These are phyloP conservation scores for Aureobasidium sp. DNA, from an alignment of 2,329 filamentous ascomycete genomes.

Conservation along the genomic window DNA sequence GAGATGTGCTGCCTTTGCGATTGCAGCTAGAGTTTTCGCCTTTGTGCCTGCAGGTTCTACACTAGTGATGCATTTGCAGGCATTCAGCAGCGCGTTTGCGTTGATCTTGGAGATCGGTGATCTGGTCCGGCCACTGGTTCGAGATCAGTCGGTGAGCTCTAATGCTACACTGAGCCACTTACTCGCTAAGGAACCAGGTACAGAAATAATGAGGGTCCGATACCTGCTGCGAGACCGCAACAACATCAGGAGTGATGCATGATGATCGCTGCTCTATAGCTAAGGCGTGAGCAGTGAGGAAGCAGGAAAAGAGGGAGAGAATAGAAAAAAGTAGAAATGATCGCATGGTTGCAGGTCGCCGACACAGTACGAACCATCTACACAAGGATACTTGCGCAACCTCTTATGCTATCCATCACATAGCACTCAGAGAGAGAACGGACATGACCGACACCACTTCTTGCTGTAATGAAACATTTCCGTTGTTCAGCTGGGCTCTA, in stretches of 20 bases:
- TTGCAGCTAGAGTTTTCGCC: background rate
- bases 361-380: too few species aligned
- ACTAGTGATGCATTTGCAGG: background rate
- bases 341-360: background rate
- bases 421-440: background rate
- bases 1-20: background rate
- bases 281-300: background rate
- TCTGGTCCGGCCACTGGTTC: background rate
- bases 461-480: background rate
- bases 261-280: background rate
- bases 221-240: background rate
- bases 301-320: background rate
- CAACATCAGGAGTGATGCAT: background rate
- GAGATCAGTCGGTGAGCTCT: background rate
- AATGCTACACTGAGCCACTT: background rate
- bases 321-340: background rate
- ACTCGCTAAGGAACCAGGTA: background rate
- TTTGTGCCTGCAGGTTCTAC: background rate
- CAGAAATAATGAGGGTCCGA: background rate
- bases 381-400: background rate
- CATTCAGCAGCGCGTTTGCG: background rate
- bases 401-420: background rate
- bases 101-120: background rate
- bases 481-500: background rate
- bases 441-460: background rate